Base-by-base conservation (phyloP, 2,329 filamentous ascomycete species). In the Intubia oerlemansii region DNA sequence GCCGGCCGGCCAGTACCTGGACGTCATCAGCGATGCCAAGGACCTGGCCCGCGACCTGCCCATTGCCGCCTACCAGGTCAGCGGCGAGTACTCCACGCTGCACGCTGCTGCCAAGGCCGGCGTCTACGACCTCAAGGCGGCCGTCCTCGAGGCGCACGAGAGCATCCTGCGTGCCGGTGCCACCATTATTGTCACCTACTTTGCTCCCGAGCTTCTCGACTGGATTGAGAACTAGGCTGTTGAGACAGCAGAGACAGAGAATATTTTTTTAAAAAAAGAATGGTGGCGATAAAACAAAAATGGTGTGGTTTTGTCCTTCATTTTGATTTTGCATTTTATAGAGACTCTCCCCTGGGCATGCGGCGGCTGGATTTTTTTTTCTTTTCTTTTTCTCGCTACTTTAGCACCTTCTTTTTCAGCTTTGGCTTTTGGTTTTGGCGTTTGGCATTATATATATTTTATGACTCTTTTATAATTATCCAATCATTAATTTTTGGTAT, bases 11-110 rank as follows among this genome's bases (percentile, higher is more conserved):
- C 81, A 85, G 50, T 98, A 92, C 49, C 64, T 98, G 25, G 88
- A 98, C 52, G 92, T 98, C 43, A 95, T 98, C 49, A 81, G 79
- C 40, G 88, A 98, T 46, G 88, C 88, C 30, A 95, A 92, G 58
- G 82, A 93, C 30, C 65, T 95, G 30, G 85, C 80, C 34, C 76
- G 73, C 46, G 82, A 95, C 49, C 62, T 95, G 50, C 88, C 88
- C 3, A 65, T 98, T 20, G 85, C 88, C 2, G 85, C 88, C 14
- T 98, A 98, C 50, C 88, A 98, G 50, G 88, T 98, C 34, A 88
- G 78, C 43, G 88, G 88, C 40, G 88, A 98, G 56, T 98, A 75
- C 46, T 84, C 88, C 38, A 95, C 95, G 88, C 88, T 98, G 29
- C 81, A 93, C 45, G 88, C 88, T 0, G 88, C 67, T 13, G 88